A percentile compares a stretch with the other conserved stretches of the same genome.
Conservation (phyloP, 2,329 filamentous ascomycete species). For the Colletotrichum sp. region DNA sequence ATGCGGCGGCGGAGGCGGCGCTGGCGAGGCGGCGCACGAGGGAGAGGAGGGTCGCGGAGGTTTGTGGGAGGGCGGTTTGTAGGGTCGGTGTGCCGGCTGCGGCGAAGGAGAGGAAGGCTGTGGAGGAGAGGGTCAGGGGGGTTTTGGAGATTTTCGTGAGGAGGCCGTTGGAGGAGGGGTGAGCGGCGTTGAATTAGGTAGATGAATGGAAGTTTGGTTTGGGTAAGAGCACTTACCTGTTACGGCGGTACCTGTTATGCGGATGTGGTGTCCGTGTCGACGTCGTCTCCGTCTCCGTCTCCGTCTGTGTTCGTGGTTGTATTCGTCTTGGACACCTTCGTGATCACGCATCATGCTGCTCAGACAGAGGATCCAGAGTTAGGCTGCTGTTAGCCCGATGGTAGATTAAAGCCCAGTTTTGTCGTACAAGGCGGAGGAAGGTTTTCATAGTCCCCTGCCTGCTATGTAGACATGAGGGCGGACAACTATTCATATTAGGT, state of each 20-base stretch:
- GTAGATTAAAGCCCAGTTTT: no score
- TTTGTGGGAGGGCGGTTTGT: slow-evolving; percentile 71
- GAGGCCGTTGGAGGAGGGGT: slow-evolving; percentile 19
- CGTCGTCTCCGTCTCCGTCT: not conserved
- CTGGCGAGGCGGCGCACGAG: slow-evolving; percentile 59
- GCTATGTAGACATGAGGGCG: no score
- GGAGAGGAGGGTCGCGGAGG: slow-evolving; percentile 66
- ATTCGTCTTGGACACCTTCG: no score
- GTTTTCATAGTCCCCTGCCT: no score
- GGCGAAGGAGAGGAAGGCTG: slow-evolving; percentile 60
- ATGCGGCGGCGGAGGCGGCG: slow-evolving; percentile 28
- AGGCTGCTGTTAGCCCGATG: no score
- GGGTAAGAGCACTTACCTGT: not conserved
- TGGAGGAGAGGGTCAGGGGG: slow-evolving; percentile 68
- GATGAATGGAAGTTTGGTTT: not conserved
- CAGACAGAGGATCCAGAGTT: no score
- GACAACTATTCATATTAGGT: no score
- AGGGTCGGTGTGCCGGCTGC: slow-evolving; percentile 43
- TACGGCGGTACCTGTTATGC: not conserved
- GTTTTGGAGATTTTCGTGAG: slow-evolving; percentile 72
- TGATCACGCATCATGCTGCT: no score
- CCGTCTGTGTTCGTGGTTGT: no score
- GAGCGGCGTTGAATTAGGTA: not conserved
- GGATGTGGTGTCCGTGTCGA: fast-evolving
- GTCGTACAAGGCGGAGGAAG: no score